phyloP scores from a whole-genome alignment of 352 stramenopile genomes.

The Aphanomyces euteiches region DNA sequence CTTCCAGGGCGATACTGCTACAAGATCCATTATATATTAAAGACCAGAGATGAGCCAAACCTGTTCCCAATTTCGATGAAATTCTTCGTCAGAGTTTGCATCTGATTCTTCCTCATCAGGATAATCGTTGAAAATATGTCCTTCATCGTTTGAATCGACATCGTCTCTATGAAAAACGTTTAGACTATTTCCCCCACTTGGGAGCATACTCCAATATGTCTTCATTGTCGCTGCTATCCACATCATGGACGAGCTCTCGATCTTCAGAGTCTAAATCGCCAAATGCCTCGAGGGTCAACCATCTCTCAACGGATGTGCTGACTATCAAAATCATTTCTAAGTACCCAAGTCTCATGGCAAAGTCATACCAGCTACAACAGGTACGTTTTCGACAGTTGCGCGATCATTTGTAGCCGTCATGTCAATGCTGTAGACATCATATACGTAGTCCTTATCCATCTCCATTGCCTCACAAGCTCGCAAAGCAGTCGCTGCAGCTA shows the following conservation, averaged over 20 bases:
- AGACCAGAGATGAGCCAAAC: not conserved
- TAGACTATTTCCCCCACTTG: not conserved
- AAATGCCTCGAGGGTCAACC: slow-evolving; percentile 61
- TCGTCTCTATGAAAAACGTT: slow-evolving; percentile 47
- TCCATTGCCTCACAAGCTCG: slow-evolving; percentile 70
- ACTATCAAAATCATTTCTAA: slow-evolving; percentile 33
- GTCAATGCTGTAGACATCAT: slow-evolving; percentile 83
- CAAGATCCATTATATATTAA: not conserved
- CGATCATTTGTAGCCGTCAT: slow-evolving; percentile 43
- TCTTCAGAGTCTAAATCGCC: slow-evolving; percentile 43
- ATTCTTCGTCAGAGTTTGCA: slow-evolving; percentile 36
- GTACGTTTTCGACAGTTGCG: slow-evolving; percentile 5
- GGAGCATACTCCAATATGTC: slow-evolving; percentile 46
- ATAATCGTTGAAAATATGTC: slow-evolving; percentile 75
- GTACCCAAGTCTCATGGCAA: not conserved
- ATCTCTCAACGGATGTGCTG: slow-evolving; percentile 72
- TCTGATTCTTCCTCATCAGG: slow-evolving; percentile 67
- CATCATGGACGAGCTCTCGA: slow-evolving; percentile 77
- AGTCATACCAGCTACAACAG: slow-evolving; percentile 18
- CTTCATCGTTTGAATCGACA: slow-evolving; percentile 81
- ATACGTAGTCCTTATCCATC: slow-evolving; percentile 77
- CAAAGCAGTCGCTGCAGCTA: slow-evolving; percentile 57
- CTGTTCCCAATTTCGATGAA: slow-evolving; percentile 3
- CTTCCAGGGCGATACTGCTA: not conserved
- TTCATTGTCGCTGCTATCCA: slow-evolving; percentile 54